Base-by-base conservation (phyloP, 192 early-diverging fungal species). In the Jimgerdemannia lactiflua region DNA sequence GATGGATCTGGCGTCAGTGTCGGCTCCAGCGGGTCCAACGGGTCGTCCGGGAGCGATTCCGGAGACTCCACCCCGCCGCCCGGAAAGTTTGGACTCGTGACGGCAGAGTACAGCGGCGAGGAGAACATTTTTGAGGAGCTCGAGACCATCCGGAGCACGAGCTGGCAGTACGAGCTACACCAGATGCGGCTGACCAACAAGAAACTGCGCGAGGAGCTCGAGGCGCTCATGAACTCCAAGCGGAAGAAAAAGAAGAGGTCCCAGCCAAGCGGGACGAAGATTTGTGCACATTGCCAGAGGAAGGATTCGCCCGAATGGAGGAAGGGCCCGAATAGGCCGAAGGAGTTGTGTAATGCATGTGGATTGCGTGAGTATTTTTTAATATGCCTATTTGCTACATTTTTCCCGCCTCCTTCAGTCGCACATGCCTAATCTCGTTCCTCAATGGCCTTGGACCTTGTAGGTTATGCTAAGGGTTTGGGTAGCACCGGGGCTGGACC, bases 141-240 rank as follows among this genome's bases (percentile, higher is more conserved):
- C 43, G 77, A 79, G 42, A 72, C 79, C 7, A 76, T 80, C 17
- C 74, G 87, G 20, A 75, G 80, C 40, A 90, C 90, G 39, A 80
- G 78, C 40, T 80, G 91, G 82, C 88, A 91, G 75, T 91, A 86
- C 74, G 89, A 91, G 79, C 73, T 91, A 39, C 91, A 92, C 80
- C 85, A 88, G 70, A 72, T 92, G 39, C 77, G 86, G 44, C 71
- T 91, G 65, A 77, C 84, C 29, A 91, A 91, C 71, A 81, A 84
- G 39, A 79, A 86, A 69, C 76, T 92, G 73, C 72, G 73, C 39
- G 91, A 89, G 42, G 90, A 90, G 69, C 65, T 91, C 39, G 86
- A 84, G 65, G 43, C 72, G 6, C 74, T 82, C 19, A 73, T 70
- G 41, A 74, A 79, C 39, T 65, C 75, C 17, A 84, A 79, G 68